phyloP scores from a whole-genome alignment of 2,329 filamentous ascomycete genomes.

The Hypoxylon sp. region DNA sequence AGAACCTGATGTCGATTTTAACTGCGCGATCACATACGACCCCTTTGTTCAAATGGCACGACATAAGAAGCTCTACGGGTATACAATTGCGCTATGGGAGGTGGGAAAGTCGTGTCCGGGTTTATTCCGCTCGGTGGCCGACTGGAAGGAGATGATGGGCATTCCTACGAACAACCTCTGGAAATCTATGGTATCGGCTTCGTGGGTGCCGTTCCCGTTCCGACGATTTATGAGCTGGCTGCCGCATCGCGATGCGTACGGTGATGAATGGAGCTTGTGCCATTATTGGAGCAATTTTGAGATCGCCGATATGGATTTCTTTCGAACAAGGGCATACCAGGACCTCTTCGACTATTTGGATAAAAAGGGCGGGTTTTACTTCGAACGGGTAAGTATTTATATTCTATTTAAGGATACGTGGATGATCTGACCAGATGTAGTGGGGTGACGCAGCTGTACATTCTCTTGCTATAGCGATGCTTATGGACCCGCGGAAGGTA shows the following conservation, averaged over 20 bases:
- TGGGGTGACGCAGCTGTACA: constrained; percentile 63
- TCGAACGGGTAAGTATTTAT: constrained; percentile 55
- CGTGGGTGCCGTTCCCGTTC: constrained; percentile 59
- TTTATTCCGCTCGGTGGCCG: constrained; percentile 58
- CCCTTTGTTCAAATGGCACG: constrained; percentile 62
- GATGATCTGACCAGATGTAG: constrained; percentile 40
- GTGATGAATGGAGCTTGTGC: constrained; percentile 60
- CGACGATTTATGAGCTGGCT: constrained; percentile 55
- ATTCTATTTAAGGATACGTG: neutral
- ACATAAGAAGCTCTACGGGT: constrained; percentile 60
- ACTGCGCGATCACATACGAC: constrained; percentile 62
- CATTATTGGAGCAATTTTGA: constrained; percentile 65
- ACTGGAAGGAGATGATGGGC: constrained; percentile 57
- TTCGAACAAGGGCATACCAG: constrained; percentile 57
- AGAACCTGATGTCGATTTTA: constrained; percentile 61
- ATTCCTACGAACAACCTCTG: constrained; percentile 56
- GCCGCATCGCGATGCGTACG: constrained; percentile 55
- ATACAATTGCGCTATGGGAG: constrained; percentile 60
- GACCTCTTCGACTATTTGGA: constrained; percentile 59
- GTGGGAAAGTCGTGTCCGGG: constrained; percentile 58
- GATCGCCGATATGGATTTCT: constrained; percentile 62
- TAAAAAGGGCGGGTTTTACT: constrained; percentile 59
- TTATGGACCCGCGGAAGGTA: constrained; percentile 56
- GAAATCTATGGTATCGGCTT: constrained; percentile 58
- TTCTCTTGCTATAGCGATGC: constrained; percentile 59